Evolutionary conservation across 768 basidiomycete species (phyloP).

Genomic region (Mycena indigotica): DNA sequence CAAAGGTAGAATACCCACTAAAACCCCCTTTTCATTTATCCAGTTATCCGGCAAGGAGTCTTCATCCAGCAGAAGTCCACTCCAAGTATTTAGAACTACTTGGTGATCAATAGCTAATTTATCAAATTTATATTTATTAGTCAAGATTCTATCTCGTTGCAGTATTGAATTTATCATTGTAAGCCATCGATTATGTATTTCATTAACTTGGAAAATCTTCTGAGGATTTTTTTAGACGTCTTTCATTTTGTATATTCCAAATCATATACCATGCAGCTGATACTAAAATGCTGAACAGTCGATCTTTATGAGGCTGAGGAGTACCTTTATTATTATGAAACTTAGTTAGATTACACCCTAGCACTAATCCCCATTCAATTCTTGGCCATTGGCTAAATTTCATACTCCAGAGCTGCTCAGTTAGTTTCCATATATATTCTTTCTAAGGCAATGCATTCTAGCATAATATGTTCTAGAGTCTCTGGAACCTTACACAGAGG

Average conservation of each 20-base stretch:
- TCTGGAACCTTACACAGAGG: slow-evolving; percentile 1
- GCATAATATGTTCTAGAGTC: slow-evolving; percentile 20
- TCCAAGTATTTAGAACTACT: slow-evolving; percentile 4
- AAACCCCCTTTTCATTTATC: slow-evolving; percentile 3
- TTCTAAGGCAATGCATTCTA: slow-evolving; percentile 1
- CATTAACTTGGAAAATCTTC: neutral
- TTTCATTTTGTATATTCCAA: slow-evolving; percentile 1
- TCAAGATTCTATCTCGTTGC: no score
- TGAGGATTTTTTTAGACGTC: neutral
- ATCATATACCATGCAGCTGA: neutral
- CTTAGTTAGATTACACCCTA: slow-evolving; percentile 1
- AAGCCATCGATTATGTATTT: neutral
- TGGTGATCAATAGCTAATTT: neutral
- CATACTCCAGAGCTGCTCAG: neutral
- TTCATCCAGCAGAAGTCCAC: slow-evolving; percentile 4
- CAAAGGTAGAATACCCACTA: slow-evolving; percentile 4
- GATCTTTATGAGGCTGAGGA: neutral
- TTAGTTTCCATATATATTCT: neutral
- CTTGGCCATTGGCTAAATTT: neutral
- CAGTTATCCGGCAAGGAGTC: slow-evolving; percentile 4
- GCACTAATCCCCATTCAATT: neutral
- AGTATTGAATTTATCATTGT: neutral
- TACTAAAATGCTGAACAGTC: neutral
- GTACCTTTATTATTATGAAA: neutral
- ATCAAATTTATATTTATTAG: neutral